Evolutionary conservation across 768 basidiomycete genomes (phyloP).

Genomic region (Harrya chromipes): DNA sequence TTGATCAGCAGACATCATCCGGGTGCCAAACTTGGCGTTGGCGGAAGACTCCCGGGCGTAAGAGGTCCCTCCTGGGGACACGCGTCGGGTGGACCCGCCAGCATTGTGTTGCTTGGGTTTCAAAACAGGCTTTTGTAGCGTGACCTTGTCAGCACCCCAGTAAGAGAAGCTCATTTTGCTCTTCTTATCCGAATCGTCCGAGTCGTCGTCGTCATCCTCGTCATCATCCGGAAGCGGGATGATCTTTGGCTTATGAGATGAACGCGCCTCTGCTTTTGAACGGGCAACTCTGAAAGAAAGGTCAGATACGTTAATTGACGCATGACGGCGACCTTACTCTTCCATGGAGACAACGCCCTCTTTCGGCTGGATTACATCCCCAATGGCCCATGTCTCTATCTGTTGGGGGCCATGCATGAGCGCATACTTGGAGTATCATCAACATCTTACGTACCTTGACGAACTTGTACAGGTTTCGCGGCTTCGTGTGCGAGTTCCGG

Average conservation of each 20-base stretch:
- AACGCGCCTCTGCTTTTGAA: constrained; percentile 59
- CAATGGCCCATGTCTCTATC: constrained; percentile 89
- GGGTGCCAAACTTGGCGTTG: constrained; percentile 89
- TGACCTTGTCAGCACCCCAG: constrained; percentile 91
- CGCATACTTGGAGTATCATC: not conserved
- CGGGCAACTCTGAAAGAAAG: constrained; percentile 56
- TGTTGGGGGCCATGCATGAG: constrained; percentile 29
- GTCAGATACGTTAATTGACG: constrained; percentile 7
- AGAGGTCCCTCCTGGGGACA: constrained; percentile 44
- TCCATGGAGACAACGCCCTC: constrained; percentile 88
- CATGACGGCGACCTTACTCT: constrained; percentile 56
- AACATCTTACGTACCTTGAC: constrained; percentile 58
- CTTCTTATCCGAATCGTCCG: constrained; percentile 84
- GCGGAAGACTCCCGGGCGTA: constrained; percentile 82
- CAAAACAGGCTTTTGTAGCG: constrained; percentile 73
- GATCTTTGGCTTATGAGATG: constrained; percentile 58
- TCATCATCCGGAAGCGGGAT: constrained; percentile 69
- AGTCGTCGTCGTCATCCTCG: constrained; percentile 56
- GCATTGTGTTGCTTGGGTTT: constrained; percentile 41
- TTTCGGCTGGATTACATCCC: constrained; percentile 67
- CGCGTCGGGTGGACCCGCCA: constrained; percentile 36
- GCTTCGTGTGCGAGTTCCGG: constrained; percentile 70
- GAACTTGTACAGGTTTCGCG: constrained; percentile 92
- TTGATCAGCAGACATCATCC: constrained; percentile 66
- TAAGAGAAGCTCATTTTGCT: constrained; percentile 95